phyloP scores from a whole-genome alignment of 1,284 basidiomycete species.

The Sanghuangporus weigelae region DNA sequence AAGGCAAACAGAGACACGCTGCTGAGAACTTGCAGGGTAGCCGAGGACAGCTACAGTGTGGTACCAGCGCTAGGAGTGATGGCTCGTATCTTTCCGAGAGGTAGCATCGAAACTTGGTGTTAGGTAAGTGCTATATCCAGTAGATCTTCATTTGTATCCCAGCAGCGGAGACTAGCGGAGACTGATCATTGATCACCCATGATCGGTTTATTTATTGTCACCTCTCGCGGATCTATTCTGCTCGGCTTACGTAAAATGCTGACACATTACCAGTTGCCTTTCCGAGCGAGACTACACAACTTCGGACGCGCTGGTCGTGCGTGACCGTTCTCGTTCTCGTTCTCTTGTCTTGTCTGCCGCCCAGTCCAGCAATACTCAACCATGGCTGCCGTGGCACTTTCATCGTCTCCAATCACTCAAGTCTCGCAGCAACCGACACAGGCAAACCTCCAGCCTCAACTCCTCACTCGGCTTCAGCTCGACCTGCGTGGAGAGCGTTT shows the following conservation, averaged over 20 bases:
- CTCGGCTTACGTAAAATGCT: background rate
- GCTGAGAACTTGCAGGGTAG: background rate
- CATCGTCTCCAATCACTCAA: slow-evolving; percentile 80
- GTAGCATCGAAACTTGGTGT: background rate
- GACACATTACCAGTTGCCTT: background rate
- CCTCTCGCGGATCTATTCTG: background rate
- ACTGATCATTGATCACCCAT: background rate
- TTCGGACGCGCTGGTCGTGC: background rate
- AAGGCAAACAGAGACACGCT: slow-evolving; percentile 10
- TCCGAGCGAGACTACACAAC: background rate
- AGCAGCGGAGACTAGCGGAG: background rate
- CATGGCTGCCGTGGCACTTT: slow-evolving; percentile 49
- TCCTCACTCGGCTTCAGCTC: slow-evolving; percentile 82
- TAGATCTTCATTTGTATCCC: slow-evolving; percentile 6
- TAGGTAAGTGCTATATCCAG: slow-evolving; percentile 4
- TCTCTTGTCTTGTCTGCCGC: background rate
- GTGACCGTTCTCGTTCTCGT: background rate
- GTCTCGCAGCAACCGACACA: slow-evolving; percentile 73
- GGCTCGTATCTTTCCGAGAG: background rate
- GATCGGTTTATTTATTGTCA: background rate
- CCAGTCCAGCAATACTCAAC: slow-evolving; percentile 14
- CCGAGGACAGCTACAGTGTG: background rate
- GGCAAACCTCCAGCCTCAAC: slow-evolving; percentile 72
- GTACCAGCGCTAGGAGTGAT: background rate
- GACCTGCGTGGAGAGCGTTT: slow-evolving; percentile 91